These are phyloP conservation scores for Mortierella sp. DNA, from an alignment of 371 early-diverging fungal species.

Conservation along the genomic window DNA sequence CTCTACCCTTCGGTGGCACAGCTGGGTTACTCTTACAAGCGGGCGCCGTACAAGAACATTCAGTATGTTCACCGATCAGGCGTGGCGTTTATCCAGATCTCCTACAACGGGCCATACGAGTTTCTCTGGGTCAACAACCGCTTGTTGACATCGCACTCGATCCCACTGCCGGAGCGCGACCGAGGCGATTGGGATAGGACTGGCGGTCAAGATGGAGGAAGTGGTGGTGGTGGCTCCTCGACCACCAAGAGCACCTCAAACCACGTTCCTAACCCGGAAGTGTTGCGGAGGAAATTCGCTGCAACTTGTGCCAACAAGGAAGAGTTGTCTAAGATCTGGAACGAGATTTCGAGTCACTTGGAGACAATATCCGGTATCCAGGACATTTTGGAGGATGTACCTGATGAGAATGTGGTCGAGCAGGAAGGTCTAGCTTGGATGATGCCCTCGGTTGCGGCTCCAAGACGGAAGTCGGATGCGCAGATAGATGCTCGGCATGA, in stretches of 20 bases:
- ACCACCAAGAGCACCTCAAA: conserved; percentile 36
- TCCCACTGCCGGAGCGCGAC: conserved; percentile 45
- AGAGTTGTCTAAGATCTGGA: conserved; percentile 44
- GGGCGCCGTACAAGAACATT: conserved; percentile 77
- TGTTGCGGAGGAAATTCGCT: conserved; percentile 31
- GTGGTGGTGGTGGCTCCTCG: conserved; percentile 31
- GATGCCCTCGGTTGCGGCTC: conserved; percentile 46
- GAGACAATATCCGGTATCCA: conserved; percentile 51
- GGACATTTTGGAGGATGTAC: conserved; percentile 54
- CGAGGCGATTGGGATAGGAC: conserved; percentile 48
- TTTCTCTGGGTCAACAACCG: conserved; percentile 94
- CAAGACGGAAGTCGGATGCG: conserved; percentile 39
- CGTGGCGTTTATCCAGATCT: conserved; percentile 91
- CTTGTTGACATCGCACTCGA: conserved; percentile 76
- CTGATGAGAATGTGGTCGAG: conserved; percentile 51
- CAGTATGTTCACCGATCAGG: conserved; percentile 95
- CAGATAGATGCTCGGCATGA: conserved; percentile 6
- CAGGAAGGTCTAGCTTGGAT: conserved; percentile 39
- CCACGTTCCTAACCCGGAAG: conserved; percentile 43
- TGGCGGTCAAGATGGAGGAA: conserved; percentile 30
- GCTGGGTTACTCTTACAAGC: conserved; percentile 76
- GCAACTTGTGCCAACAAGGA: conserved; percentile 36
- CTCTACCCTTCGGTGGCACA: conserved; percentile 63
- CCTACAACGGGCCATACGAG: conserved; percentile 71
- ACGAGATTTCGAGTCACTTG: conserved; percentile 47